Conservation (phyloP, 2,329 filamentous ascomycete genomes). For the Pseudogymnoascus sp. region DNA sequence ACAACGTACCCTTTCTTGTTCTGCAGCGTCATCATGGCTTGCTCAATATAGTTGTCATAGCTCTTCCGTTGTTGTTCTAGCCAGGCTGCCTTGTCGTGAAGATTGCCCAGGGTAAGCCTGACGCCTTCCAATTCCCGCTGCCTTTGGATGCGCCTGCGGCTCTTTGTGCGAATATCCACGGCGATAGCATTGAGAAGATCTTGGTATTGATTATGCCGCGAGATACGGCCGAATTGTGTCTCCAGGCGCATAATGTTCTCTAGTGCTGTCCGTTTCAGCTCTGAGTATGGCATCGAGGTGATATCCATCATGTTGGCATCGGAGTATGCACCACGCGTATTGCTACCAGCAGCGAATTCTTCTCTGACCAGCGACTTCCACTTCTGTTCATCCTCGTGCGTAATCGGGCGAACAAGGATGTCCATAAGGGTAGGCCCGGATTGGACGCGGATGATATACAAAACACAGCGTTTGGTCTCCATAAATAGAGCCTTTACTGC, state of each 20-base stretch:
- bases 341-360: conserved; percentile 62
- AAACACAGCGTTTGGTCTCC: conserved; percentile 92
- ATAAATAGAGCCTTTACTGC: conserved; percentile 90
- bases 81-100: conserved; percentile 82
- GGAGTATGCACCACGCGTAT: conserved; percentile 78
- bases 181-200: conserved; percentile 97
- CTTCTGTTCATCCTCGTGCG: conserved; percentile 76
- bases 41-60: conserved; percentile 99
- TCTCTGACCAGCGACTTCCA: conserved; percentile 77
- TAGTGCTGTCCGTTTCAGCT: conserved; percentile 84
- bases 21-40: conserved; percentile 93
- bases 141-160: conserved; percentile 81
- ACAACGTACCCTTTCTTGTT: conserved; percentile 76
- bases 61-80: conserved; percentile 92
- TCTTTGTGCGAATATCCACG: conserved; percentile 94
- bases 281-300: conserved; percentile 78
- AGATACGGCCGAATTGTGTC: conserved; percentile 69
- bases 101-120: conserved; percentile 61
- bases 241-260: conserved; percentile 92
- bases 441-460: conserved; percentile 97
- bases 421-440: conserved; percentile 87
- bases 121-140: conserved; percentile 85
- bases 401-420: conserved; percentile 85
- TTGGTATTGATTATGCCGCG: conserved; percentile 82
- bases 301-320: conserved; percentile 83